phyloP scores from a whole-genome alignment of 257 asterid genomes.

The Ballota nigra region DNA sequence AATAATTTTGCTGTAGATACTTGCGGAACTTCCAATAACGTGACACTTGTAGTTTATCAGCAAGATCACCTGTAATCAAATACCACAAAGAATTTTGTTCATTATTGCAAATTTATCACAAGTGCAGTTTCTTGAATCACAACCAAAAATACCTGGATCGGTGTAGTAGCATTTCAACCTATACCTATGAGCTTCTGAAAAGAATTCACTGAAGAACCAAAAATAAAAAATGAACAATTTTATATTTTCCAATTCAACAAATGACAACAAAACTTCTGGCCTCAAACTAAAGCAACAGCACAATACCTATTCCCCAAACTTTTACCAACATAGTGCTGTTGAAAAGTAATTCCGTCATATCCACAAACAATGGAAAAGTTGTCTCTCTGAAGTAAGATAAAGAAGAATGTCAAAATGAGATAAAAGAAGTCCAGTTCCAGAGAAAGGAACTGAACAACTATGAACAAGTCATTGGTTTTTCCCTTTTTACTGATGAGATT shows the following conservation, averaged over 20 bases:
- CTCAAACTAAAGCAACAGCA: conserved; percentile 8
- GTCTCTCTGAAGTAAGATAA: conserved; percentile 40
- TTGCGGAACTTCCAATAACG: conserved; percentile 68
- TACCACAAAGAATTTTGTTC: background rate
- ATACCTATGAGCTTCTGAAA: conserved; percentile 68
- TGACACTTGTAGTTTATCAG: conserved; percentile 39
- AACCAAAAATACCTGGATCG: conserved; percentile 49
- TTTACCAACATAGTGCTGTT: conserved; percentile 52
- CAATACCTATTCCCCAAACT: conserved; percentile 49
- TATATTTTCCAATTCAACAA: conserved; percentile 15
- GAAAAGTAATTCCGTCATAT: conserved; percentile 58
- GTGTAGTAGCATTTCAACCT: conserved; percentile 72
- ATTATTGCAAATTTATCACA: background rate
- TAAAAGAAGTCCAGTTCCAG: background rate
- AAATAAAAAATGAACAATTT: background rate
- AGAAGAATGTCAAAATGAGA: background rate
- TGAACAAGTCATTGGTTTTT: background rate
- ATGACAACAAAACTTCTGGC: background rate
- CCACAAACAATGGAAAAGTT: conserved; percentile 61
- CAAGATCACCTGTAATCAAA: conserved; percentile 41
- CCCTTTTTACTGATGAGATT: background rate
- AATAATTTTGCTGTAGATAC: conserved; percentile 51
- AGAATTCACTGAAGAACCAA: conserved; percentile 50
- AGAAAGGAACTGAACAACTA: background rate
- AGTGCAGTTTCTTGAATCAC: background rate